Conservation (phyloP, 2,329 filamentous ascomycete genomes). For the Claviceps spartinae region DNA sequence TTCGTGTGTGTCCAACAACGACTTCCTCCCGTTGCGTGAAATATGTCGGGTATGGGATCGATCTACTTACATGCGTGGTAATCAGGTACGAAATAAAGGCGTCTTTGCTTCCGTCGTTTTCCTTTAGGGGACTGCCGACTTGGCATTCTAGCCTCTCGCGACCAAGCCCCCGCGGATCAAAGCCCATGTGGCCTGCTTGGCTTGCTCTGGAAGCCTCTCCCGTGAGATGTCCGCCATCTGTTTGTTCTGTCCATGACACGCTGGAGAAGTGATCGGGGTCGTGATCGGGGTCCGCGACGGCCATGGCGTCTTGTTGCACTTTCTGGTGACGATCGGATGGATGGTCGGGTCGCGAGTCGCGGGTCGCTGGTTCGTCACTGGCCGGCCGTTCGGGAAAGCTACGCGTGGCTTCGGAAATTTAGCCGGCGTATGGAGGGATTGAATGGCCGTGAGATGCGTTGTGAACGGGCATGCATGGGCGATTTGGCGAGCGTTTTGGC, state of each 20-base stretch:
- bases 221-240: slow-evolving; percentile 21
- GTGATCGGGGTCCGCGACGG: slow-evolving; percentile 40
- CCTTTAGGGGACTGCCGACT: slow-evolving; percentile 76
- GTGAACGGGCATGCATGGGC: background rate
- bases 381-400: background rate
- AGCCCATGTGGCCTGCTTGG: slow-evolving; percentile 28
- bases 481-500: background rate
- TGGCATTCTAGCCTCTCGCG: slow-evolving; percentile 69
- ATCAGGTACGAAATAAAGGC: slow-evolving; percentile 93
- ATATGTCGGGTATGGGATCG: background rate
- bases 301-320: slow-evolving; percentile 9
- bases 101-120: slow-evolving; percentile 93
- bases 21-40: background rate
- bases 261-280: slow-evolving; percentile 64
- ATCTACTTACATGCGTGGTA: slow-evolving; percentile 58
- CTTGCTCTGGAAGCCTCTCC: slow-evolving; percentile 29
- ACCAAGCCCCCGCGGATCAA: slow-evolving; percentile 49
- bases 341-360: no score
- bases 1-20: no score
- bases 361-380: background rate
- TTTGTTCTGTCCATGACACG: slow-evolving; percentile 61
- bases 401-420: background rate
- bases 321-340: background rate
- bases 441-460: background rate
- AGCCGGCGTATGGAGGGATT: background rate